Conservation (phyloP, 495 filamentous ascomycete species). For the Neurospora cerealis region DNA sequence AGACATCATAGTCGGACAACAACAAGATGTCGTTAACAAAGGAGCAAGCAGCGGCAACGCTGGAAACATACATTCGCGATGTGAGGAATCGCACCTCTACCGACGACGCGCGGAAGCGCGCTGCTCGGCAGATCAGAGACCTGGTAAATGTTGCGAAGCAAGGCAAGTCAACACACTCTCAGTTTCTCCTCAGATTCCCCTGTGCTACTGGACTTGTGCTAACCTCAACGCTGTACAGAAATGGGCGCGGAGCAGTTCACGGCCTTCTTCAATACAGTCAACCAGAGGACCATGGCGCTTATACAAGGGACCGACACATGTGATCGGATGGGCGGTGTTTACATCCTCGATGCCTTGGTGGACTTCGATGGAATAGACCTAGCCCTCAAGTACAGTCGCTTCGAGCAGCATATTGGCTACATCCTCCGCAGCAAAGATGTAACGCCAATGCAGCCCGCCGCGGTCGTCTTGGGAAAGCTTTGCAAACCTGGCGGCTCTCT, state of each 20-base stretch:
- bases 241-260: constrained; percentile 67
- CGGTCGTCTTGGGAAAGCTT: constrained; percentile 76
- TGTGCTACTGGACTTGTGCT: not conserved
- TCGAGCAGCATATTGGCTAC: constrained; percentile 78
- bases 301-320: constrained; percentile 75
- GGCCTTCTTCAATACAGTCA: constrained; percentile 69
- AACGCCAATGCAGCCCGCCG: constrained; percentile 75
- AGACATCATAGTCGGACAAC: not conserved
- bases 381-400: constrained; percentile 86
- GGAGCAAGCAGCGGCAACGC: constrained; percentile 19
- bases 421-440: constrained; percentile 84
- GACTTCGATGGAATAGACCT: constrained; percentile 93
- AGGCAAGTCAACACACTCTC: constrained; percentile 13
- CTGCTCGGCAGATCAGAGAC: constrained; percentile 31
- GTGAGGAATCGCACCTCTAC: constrained; percentile 17
- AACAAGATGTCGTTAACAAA: constrained; percentile 21
- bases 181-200: not conserved
- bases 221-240: constrained; percentile 38
- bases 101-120: constrained; percentile 32
- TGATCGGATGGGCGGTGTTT: constrained; percentile 82
- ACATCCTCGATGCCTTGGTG: constrained; percentile 84
- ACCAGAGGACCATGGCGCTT: constrained; percentile 61
- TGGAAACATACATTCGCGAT: constrained; percentile 25
- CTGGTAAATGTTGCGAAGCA: constrained; percentile 29
- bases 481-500: constrained; percentile 88